phyloP scores from a whole-genome alignment of 1,284 basidiomycete genomes.

The Ganoderma sinense region DNA sequence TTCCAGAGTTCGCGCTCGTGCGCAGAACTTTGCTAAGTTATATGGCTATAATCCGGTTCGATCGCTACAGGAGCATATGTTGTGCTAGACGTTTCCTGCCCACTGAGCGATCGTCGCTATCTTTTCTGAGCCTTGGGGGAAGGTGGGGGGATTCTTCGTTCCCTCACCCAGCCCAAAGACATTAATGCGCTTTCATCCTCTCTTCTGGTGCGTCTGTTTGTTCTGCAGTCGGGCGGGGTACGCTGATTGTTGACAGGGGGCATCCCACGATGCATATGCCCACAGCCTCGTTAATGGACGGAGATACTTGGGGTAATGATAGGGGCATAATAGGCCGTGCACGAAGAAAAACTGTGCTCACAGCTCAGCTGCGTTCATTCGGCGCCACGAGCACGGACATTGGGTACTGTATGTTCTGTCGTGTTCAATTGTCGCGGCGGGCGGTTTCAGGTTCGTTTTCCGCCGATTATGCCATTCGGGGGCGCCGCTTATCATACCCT shows the following conservation, averaged over 20 bases:
- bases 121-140: not conserved
- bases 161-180: not conserved
- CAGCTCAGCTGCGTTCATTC: not conserved
- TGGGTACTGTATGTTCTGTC: not conserved
- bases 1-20: not conserved
- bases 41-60: not conserved
- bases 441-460: not conserved
- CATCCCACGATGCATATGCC: not conserved
- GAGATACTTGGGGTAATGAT: not conserved
- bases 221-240: not conserved
- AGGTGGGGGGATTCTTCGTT: not conserved
- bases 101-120: not conserved
- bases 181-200: not conserved
- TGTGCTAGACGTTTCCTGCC: constrained; percentile 3
- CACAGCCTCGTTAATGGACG: not conserved
- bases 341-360: not conserved
- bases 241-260: not conserved
- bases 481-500: not conserved
- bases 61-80: not conserved
- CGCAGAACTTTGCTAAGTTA: not conserved
- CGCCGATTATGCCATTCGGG: not conserved
- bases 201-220: constrained; percentile 1
- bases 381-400: not conserved
- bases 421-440: not conserved
- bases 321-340: not conserved